Percentiles rank a stretch among this genome's conserved stretches.
phyloP scores from a whole-genome alignment of 257 asterid genomes.

The Agastache rugosa region DNA sequence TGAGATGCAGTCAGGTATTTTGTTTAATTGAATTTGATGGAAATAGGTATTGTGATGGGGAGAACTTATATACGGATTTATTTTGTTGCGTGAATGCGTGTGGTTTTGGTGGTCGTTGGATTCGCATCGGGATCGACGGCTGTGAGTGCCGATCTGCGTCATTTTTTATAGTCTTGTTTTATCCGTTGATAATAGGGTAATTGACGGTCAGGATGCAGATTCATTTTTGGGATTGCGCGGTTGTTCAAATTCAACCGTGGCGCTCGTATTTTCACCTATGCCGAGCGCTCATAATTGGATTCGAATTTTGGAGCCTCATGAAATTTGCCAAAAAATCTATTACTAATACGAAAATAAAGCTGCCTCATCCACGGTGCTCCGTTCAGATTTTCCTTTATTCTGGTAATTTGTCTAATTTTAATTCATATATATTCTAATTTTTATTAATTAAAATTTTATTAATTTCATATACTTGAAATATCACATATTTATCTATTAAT shows the following conservation, averaged over 20 bases:
- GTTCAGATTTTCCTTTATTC: too few relatives aligned
- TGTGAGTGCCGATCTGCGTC: slow-evolving; percentile 16
- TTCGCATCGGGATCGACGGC: slow-evolving; percentile 28
- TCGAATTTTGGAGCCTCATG: not conserved
- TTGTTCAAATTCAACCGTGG: slow-evolving; percentile 1
- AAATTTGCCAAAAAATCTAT: not conserved
- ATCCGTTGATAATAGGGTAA: slow-evolving; percentile 27
- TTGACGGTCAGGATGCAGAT: slow-evolving; percentile 13
- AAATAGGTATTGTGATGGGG: not conserved
- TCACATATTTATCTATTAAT: too few relatives aligned
- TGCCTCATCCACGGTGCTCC: too few relatives aligned
- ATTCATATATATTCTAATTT: too few relatives aligned
- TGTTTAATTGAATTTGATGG: not conserved
- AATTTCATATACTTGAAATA: too few relatives aligned
- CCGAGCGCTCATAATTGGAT: not conserved
- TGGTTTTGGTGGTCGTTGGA: slow-evolving; percentile 30
- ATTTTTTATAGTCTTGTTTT: not conserved
- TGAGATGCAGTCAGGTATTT: not conserved
- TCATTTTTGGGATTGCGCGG: slow-evolving; percentile 9
- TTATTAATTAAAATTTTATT: too few relatives aligned
- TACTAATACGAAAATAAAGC: too few relatives aligned
- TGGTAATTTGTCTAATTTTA: too few relatives aligned
- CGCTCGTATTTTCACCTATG: not conserved
- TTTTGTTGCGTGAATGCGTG: not conserved
- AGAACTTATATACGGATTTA: not conserved